Conservation (phyloP, 768 basidiomycete genomes). For the Mycena crocata region DNA sequence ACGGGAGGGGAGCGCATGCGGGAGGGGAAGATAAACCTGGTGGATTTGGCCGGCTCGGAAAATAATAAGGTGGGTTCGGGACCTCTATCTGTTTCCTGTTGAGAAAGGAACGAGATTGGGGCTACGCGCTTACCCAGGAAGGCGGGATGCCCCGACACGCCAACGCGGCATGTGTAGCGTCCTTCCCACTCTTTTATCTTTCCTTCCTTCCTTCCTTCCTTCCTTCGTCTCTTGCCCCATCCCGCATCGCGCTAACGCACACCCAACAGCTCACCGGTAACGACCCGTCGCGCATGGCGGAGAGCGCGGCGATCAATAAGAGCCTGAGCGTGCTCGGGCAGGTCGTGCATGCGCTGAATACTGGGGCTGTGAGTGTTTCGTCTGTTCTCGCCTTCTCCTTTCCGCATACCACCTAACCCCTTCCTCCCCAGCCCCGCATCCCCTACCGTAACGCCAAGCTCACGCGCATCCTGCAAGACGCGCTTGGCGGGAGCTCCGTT, state of each 20-base stretch:
- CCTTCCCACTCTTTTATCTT: too few species aligned
- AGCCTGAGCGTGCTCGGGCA: conserved; percentile 88
- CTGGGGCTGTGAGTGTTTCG: conserved; percentile 64
- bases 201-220: too few species aligned
- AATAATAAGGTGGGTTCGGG: conserved; percentile 79
- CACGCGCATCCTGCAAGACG: conserved; percentile 90
- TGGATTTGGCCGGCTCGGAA: conserved; percentile 92
- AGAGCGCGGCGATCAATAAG: conserved; percentile 91
- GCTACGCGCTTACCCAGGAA: too few species aligned
- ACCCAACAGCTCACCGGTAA: conserved; percentile 78
- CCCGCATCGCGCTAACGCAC: background rate
- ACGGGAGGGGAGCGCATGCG: conserved; percentile 7
- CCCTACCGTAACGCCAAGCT: conserved; percentile 93
- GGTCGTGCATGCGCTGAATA: conserved; percentile 87
- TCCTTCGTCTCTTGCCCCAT: too few species aligned
- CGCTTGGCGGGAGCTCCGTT: conserved; percentile 83
- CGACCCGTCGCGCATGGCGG: conserved; percentile 87
- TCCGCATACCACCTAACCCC: too few species aligned
- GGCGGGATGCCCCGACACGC: too few species aligned
- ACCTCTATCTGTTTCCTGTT: too few species aligned
- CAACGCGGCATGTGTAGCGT: too few species aligned
- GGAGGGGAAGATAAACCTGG: conserved; percentile 82
- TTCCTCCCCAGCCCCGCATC: conserved; percentile 68
- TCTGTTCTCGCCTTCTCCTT: background rate
- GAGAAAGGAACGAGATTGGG: too few species aligned